Base-by-base conservation (phyloP, 2,329 filamentous ascomycete species). In the Sclerotinia trifoliorum region DNA sequence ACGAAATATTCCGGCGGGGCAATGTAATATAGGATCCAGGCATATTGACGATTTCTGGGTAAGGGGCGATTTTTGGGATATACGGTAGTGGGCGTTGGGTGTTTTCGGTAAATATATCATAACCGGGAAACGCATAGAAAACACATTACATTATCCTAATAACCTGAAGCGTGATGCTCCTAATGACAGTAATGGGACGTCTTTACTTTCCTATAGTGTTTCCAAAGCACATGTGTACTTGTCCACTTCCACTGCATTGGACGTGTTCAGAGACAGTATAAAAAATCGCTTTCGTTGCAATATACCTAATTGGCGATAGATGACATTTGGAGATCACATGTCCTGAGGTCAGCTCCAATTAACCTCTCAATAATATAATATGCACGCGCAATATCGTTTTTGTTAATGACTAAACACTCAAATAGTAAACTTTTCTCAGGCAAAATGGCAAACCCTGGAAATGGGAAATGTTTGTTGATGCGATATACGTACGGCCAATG, bases 11-110 rank as follows among this genome's bases (percentile, higher is more conserved):
- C 6, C 15, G 17, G 21, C 15, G 1, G 62, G 7, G 24, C 26
- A 57, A 17, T 44, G n/a, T 44, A n/a, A 42, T 17, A 64, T 35
- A 39, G 32, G 24, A 65, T 65, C 46, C 39, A n/a, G 44, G 67
- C 24, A 32, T 24, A 26, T 39, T 48, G 42, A 42, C 46, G 39
- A 39, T 8, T 55, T 32, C 10, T 24, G 7, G 26, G 19, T 46
- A 58, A n/a, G 44, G 63, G 19, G 51, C 24, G 48, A 24, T 8
- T 44, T 13, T 35, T 58, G 48, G n/a, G 63, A 57, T 65, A 58
- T 58, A 5, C 19, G 15, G 17, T 35, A 24, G 8, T 35, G 5
- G 62, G 51, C 42, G 54, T 58, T 24, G 0, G 2, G 39, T 39
- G 11, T 8, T 5, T 48, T 46, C n/a, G n/a, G 51, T 2, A 46